Conservation (phyloP, 345 rosid genomes). For the Sapria himalayana region DNA sequence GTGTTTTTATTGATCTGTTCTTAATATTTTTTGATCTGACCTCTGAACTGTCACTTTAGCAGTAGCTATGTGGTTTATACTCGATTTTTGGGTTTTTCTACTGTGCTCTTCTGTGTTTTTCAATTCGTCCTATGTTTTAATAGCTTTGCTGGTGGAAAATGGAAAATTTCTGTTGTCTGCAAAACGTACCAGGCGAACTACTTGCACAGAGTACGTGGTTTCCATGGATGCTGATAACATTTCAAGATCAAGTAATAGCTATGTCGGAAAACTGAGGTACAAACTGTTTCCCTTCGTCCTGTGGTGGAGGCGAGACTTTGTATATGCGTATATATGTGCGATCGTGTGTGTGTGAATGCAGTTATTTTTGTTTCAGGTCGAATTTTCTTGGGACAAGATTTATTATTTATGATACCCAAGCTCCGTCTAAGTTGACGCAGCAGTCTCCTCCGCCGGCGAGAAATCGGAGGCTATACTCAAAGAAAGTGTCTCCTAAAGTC, state of each 20-base stretch:
- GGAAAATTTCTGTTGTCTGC: slow-evolving; percentile 95
- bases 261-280: slow-evolving; percentile 79
- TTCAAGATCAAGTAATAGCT: slow-evolving; percentile 71
- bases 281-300: not conserved
- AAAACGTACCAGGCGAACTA: slow-evolving; percentile 68
- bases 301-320: not conserved
- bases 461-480: slow-evolving; percentile 65
- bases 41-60: too few relatives aligned
- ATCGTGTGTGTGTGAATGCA: not conserved
- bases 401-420: slow-evolving; percentile 74
- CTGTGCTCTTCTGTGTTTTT: not conserved
- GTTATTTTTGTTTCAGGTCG: slow-evolving; percentile 31
- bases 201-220: slow-evolving; percentile 80
- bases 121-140: slow-evolving; percentile 2
- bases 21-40: not conserved
- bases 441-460: slow-evolving; percentile 54
- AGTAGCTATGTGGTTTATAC: too few relatives aligned
- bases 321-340: not conserved
- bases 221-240: slow-evolving; percentile 76
- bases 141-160: slow-evolving; percentile 69
- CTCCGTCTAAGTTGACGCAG: slow-evolving; percentile 55
- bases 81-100: too few relatives aligned
- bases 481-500: slow-evolving; percentile 76
- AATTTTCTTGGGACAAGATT: slow-evolving; percentile 90
- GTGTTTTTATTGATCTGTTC: not conserved